A percentile compares a stretch with the other conserved stretches of the same genome.
Evolutionary conservation across 2,329 filamentous ascomycete species (phyloP).

Genomic region (Coniochaeta hoffmannii): DNA sequence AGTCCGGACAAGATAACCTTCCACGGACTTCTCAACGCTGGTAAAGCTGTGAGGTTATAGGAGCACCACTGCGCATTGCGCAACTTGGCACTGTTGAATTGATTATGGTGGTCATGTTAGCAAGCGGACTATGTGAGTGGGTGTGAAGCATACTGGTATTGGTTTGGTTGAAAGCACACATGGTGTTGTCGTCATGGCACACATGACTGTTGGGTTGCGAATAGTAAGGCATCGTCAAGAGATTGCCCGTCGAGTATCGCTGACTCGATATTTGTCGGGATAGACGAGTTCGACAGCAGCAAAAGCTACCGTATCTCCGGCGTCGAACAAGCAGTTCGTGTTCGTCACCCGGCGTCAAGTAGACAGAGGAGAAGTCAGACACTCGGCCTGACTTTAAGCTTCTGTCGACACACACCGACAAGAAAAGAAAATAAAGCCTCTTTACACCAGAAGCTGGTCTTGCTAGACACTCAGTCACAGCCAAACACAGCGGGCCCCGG

Average conservation of each 20-base stretch:
- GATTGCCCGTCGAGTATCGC: not conserved
- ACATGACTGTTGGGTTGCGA: not conserved
- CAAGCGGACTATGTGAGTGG: not conserved
- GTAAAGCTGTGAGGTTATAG: not conserved
- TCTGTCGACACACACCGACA: not conserved
- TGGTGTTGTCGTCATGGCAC: not conserved
- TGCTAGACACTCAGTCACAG: conserved; percentile 2
- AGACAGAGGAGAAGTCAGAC: not conserved
- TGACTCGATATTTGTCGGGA: not conserved
- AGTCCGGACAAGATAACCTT: not conserved
- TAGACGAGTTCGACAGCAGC: not conserved
- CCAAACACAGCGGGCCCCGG: conserved; percentile 14
- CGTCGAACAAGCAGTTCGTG: not conserved
- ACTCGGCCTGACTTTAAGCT: not conserved
- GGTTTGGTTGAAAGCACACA: not conserved
- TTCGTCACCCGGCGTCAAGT: not conserved
- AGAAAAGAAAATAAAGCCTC: conserved; percentile 2
- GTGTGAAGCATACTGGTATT: not conserved
- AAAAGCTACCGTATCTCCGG: not conserved
- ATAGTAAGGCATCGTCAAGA: not conserved
- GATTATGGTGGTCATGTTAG: not conserved
- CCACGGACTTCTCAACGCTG: not conserved
- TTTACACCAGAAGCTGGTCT: not conserved
- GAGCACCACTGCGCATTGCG: not conserved
- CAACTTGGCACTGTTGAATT: not conserved